Evolutionary conservation across 106 monocot genomes (phyloP), one percentile per base, ranked within the genome.

Genomic region (Dactylorhiza incarnata): DNA sequence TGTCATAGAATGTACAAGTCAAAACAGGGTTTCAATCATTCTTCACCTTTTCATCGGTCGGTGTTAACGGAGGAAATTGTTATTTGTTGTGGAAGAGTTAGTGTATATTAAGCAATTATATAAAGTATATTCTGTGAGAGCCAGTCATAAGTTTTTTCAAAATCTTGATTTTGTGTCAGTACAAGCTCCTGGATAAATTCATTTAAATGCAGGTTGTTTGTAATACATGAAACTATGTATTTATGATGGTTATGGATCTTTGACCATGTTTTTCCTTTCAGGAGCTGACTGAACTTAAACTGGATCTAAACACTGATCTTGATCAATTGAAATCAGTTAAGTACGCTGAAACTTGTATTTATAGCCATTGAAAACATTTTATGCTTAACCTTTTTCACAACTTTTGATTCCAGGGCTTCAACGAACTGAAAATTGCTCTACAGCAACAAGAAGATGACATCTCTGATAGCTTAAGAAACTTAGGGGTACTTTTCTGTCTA

Each of bases 311-410:
- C 9, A 47, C 71, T 47, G 71, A 71, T 47, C 71, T 71, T 45
- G 71, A 48, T 8, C 48, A 71, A 48, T 45, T 71, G 71, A 71
- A 71, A 71, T 71, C 71, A 71, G 71, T 71, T 71, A 19, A 48
- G 71, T 22, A 48, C 37, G 7, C 9, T 22, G 20, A 19, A 48
- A 14, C 47, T 48, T 71, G 15, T 71, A 47, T 9, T 7, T 48
- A 11, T 2, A 71, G 20, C 19, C 20, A 48, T 46, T 71, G 48
- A 9, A 9, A n/a, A 48, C 9, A 20, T 48, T 0, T 71, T 8
- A 20, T 71, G 20, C 48, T 8, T 69, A 69, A 45, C 43, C 7
- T 44, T 71, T 7, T 22, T 68, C 48, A 71, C 47, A 48, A 46
- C 8, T 71, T 68, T 71, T 48, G 6, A 4, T 48, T 48, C 48